Percentiles rank a stretch among this genome's conserved stretches.
These are phyloP conservation scores for Mycena haematopus DNA, from an alignment of 768 basidiomycete species.

Conservation along the genomic window DNA sequence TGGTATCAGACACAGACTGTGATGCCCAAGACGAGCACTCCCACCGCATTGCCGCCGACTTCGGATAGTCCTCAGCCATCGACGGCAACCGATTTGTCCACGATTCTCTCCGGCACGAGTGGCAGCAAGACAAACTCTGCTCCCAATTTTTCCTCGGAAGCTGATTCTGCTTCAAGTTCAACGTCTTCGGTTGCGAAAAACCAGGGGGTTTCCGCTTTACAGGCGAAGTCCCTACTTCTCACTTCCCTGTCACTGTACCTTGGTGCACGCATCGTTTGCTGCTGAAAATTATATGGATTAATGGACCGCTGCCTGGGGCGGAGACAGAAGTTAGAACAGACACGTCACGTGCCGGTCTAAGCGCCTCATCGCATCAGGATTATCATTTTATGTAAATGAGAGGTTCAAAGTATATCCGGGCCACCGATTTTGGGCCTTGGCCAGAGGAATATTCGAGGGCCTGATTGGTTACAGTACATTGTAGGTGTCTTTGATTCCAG, in stretches of 20 bases:
- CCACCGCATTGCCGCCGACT: neutral
- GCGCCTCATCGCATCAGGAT: too few relatives aligned
- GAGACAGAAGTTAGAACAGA: too few relatives aligned
- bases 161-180: neutral
- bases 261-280: neutral
- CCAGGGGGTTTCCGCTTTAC: neutral
- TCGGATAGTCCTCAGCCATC: neutral
- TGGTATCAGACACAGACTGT: constrained; percentile 4
- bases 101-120: neutral
- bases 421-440: too few relatives aligned
- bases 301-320: neutral
- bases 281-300: neutral
- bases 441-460: too few relatives aligned
- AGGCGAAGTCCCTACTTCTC: neutral
- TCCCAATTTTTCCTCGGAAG: neutral
- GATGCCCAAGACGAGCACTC: constrained; percentile 3
- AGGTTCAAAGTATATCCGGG: too few relatives aligned
- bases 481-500: too few relatives aligned
- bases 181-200: neutral
- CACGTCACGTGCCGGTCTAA: too few relatives aligned
- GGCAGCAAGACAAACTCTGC: neutral
- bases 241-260: neutral
- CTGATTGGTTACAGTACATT: too few relatives aligned
- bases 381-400: too few relatives aligned
- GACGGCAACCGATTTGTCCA: neutral